A percentile compares a stretch with the other conserved stretches of the same genome.
These are phyloP conservation scores for Uncinocarpus reesii DNA, from an alignment of 2,329 filamentous ascomycete species.

Conservation along the genomic window DNA sequence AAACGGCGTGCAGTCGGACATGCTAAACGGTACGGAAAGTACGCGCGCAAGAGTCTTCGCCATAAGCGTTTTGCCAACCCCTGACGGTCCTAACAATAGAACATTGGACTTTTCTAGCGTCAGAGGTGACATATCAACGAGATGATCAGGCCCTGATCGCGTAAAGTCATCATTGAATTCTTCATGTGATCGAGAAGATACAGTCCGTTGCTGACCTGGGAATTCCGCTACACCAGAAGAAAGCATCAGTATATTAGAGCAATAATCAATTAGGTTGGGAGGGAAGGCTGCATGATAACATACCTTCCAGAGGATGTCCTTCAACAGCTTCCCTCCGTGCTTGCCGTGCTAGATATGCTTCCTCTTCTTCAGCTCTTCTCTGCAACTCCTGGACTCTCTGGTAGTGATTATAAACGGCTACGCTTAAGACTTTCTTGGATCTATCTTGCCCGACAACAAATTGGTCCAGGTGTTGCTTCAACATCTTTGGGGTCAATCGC, in stretches of 20 bases:
- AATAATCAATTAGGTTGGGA: slow-evolving; percentile 1
- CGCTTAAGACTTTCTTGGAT: slow-evolving; percentile 81
- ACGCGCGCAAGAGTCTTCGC: slow-evolving; percentile 78
- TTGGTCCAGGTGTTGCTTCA: slow-evolving; percentile 87
- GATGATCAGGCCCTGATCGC: slow-evolving; percentile 28
- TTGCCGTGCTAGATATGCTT: slow-evolving; percentile 60
- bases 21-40: slow-evolving; percentile 89
- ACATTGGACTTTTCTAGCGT: slow-evolving; percentile 95
- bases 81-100: slow-evolving; percentile 79
- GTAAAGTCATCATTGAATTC: slow-evolving; percentile 20
- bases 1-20: slow-evolving; percentile 90
- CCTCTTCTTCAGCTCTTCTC: slow-evolving; percentile 67
- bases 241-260: not conserved
- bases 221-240: slow-evolving; percentile 45
- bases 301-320: slow-evolving; percentile 69
- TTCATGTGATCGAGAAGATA: slow-evolving; percentile 29
- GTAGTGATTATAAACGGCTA: slow-evolving; percentile 94
- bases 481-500: slow-evolving; percentile 49
- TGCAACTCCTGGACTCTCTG: slow-evolving; percentile 70
- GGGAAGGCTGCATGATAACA: not conserved
- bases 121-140: slow-evolving; percentile 50
- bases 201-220: slow-evolving; percentile 49
- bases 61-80: slow-evolving; percentile 94
- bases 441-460: slow-evolving; percentile 94
- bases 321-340: slow-evolving; percentile 59